Evolutionary conservation across 2,329 filamentous ascomycete genomes (phyloP).

Genomic region (Huntiella savannae): DNA sequence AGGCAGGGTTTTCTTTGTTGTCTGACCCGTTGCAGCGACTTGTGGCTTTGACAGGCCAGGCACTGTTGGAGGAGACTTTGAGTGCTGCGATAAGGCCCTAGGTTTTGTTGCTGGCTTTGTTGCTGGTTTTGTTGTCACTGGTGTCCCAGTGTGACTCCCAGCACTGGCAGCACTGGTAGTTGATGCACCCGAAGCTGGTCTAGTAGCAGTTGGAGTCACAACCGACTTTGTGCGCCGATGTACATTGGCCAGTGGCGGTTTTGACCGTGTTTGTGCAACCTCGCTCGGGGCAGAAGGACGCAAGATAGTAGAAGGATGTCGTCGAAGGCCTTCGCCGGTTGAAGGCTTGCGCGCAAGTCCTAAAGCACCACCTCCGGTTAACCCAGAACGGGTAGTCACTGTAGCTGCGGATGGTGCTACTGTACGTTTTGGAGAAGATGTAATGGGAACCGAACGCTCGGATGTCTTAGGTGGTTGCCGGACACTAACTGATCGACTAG

Average conservation of each 20-base stretch:
- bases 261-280: background rate
- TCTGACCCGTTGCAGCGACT: background rate
- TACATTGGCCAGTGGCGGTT: background rate
- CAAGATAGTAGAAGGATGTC: background rate
- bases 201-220: background rate
- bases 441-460: background rate
- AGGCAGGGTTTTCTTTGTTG: slow-evolving; percentile 2
- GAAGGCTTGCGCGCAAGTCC: slow-evolving; percentile 6
- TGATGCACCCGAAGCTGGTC: background rate
- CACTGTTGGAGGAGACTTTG: background rate
- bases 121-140: background rate
- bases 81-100: slow-evolving; percentile 13
- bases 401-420: background rate
- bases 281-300: background rate
- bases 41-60: background rate
- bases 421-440: background rate
- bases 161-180: background rate
- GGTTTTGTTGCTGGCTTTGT: slow-evolving; percentile 12
- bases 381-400: background rate
- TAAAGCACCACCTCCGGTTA: background rate
- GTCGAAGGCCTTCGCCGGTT: background rate
- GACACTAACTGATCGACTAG: background rate
- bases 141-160: background rate
- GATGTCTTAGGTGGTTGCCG: background rate
- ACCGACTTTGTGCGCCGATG: slow-evolving; percentile 6